Percentiles rank a stretch among this genome's conserved stretches.
phyloP scores from a whole-genome alignment of 352 stramenopile genomes.

The Globisporangium acanthophoron region DNA sequence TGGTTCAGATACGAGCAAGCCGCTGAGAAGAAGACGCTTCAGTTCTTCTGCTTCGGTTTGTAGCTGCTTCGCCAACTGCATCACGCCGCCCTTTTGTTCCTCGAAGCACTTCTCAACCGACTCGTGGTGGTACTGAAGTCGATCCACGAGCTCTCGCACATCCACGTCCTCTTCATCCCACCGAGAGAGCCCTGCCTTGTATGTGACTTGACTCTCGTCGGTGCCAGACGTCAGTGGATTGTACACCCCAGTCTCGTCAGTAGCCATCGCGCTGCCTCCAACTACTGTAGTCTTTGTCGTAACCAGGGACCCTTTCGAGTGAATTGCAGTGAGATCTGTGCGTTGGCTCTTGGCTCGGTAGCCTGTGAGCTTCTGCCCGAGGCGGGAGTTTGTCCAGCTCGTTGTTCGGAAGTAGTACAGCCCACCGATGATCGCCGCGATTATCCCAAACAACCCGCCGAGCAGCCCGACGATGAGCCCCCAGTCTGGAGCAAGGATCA shows the following conservation, averaged over 20 bases:
- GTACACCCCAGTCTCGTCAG: neutral
- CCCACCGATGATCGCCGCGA: constrained; percentile 65
- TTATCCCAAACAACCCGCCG: constrained; percentile 64
- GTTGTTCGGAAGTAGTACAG: constrained; percentile 84
- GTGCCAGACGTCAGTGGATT: neutral
- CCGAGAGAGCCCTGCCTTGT: constrained; percentile 46
- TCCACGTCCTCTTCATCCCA: constrained; percentile 79
- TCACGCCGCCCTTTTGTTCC: constrained; percentile 60
- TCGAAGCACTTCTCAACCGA: constrained; percentile 68
- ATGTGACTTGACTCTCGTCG: constrained; percentile 5
- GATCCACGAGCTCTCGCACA: constrained; percentile 65
- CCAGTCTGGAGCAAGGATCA: constrained; percentile 90
- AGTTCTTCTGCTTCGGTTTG: constrained; percentile 60
- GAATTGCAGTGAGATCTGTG: constrained; percentile 48
- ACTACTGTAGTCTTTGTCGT: constrained; percentile 24
- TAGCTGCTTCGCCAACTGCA: constrained; percentile 57
- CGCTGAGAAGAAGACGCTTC: constrained; percentile 59
- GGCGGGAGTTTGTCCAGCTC: constrained; percentile 53
- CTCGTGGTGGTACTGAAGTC: constrained; percentile 76
- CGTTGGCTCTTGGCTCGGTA: constrained; percentile 53
- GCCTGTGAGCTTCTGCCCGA: constrained; percentile 24
- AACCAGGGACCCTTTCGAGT: constrained; percentile 63
- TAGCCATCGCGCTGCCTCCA: constrained; percentile 1
- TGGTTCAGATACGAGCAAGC: constrained; percentile 18
- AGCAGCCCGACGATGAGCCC: constrained; percentile 73